These are phyloP conservation scores for Sphagnum tenellum DNA, from an alignment of 225 moss, liverwort and hornwort species.

Conservation along the genomic window DNA sequence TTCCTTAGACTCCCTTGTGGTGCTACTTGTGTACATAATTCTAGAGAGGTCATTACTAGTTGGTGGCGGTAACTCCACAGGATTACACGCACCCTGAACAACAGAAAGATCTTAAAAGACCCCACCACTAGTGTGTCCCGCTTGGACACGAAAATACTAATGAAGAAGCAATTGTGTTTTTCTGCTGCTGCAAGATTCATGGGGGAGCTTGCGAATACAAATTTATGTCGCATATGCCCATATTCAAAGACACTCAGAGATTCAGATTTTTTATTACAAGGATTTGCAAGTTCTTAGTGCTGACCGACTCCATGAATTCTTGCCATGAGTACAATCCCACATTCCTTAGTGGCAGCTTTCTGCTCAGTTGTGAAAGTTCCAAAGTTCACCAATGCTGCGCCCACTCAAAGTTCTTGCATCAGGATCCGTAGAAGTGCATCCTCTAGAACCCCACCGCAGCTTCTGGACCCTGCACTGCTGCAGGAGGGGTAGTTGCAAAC, in stretches of 20 bases:
- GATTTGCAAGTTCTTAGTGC: not conserved
- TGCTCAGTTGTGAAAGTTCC: conserved; percentile 25
- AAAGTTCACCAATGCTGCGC: conserved; percentile 60
- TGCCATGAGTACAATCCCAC: conserved; percentile 41
- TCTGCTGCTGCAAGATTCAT: too few species aligned
- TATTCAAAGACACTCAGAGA: too few species aligned
- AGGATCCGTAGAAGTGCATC: too few species aligned
- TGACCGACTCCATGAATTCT: conserved; percentile 49
- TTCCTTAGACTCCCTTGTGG: conserved; percentile 83
- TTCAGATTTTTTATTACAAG: too few species aligned
- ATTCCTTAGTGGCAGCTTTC: conserved; percentile 32
- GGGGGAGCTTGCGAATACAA: too few species aligned
- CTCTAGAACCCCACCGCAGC: too few species aligned
- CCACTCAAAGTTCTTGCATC: not conserved
- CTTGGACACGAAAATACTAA: too few species aligned
- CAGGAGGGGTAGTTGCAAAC: too few species aligned
- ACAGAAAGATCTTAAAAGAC: not conserved
- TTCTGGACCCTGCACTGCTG: too few species aligned
- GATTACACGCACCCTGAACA: conserved; percentile 25
- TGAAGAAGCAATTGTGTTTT: too few species aligned
- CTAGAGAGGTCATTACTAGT: conserved; percentile 55
- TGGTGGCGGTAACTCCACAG: conserved; percentile 31
- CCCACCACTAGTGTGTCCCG: too few species aligned
- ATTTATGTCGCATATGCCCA: too few species aligned
- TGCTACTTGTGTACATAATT: conserved; percentile 90